These are phyloP conservation scores for Myriosclerotinia curreyana DNA, from an alignment of 2,329 filamentous ascomycete species.

Conservation along the genomic window DNA sequence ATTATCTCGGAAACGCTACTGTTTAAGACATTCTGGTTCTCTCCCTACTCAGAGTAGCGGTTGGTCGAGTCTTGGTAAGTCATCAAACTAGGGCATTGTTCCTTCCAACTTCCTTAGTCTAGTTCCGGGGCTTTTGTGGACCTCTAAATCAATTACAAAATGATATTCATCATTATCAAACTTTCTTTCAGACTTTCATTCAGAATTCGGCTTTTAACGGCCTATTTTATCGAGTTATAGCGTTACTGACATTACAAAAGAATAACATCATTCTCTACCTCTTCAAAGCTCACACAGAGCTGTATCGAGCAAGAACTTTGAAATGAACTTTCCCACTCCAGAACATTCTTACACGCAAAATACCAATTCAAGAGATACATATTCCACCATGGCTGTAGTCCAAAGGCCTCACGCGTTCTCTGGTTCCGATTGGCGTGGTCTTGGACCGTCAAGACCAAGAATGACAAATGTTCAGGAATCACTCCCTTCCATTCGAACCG, in stretches of 20 bases:
- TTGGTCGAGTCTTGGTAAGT: constrained; percentile 8
- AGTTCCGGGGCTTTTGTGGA: neutral
- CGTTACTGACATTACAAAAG: neutral
- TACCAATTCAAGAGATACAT: neutral
- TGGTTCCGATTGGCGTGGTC: constrained; percentile 7
- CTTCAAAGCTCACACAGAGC: neutral
- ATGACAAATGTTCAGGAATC: neutral
- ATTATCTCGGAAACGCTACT: neutral
- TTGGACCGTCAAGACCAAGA: constrained; percentile 9
- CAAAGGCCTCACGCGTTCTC: neutral
- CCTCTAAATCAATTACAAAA: neutral
- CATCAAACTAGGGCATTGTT: neutral
- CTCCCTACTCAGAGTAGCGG: neutral
- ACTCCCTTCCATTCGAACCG: constrained; percentile 16
- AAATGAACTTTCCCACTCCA: constrained; percentile 12
- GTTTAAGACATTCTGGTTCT: neutral
- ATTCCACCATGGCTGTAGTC: constrained; percentile 4
- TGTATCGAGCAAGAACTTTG: neutral
- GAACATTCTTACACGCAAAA: neutral
- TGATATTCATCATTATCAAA: neutral
- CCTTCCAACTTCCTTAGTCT: neutral
- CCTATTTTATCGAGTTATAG: neutral
- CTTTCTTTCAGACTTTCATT: neutral
- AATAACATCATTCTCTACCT: neutral
- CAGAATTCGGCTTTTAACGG: neutral